Evolutionary conservation across 202 grass and related monocot species (phyloP).

Genomic region (Setaria viridis): DNA sequence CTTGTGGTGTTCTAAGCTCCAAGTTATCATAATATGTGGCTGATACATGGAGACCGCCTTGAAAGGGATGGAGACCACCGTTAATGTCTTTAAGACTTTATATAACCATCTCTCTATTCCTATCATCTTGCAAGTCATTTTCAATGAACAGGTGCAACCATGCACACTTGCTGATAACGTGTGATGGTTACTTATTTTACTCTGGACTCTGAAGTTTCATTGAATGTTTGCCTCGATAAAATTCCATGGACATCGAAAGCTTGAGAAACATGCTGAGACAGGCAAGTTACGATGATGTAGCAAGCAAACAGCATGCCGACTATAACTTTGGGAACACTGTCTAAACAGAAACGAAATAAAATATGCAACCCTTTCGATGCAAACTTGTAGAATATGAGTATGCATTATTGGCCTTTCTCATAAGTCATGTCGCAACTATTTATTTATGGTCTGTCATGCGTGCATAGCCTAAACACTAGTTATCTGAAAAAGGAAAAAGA

Average conservation of each 20-base stretch:
- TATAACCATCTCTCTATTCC: neutral
- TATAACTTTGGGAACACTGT: neutral
- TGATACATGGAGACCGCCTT: neutral
- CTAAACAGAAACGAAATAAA: neutral
- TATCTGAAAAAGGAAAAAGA: neutral
- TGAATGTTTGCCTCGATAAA: neutral
- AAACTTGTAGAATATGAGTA: neutral
- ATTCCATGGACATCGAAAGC: neutral
- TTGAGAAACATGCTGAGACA: neutral
- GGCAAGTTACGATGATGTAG: neutral
- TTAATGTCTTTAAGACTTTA: neutral
- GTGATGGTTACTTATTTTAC: conserved; percentile 18
- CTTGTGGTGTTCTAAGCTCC: conserved; percentile 34
- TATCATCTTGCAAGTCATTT: conserved; percentile 27
- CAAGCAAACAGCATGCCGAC: neutral
- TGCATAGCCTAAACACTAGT: neutral
- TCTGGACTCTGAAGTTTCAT: neutral
- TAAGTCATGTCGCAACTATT: neutral
- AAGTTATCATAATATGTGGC: conserved; percentile 35
- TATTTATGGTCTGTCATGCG: neutral
- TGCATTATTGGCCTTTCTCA: neutral
- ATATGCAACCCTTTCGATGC: neutral
- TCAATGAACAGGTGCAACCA: conserved; percentile 10
- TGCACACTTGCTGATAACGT: conserved; percentile 16
- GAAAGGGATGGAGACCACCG: conserved; percentile 17